Evolutionary conservation across 2,329 filamentous ascomycete genomes (phyloP).

Genomic region (Didymella sp.): DNA sequence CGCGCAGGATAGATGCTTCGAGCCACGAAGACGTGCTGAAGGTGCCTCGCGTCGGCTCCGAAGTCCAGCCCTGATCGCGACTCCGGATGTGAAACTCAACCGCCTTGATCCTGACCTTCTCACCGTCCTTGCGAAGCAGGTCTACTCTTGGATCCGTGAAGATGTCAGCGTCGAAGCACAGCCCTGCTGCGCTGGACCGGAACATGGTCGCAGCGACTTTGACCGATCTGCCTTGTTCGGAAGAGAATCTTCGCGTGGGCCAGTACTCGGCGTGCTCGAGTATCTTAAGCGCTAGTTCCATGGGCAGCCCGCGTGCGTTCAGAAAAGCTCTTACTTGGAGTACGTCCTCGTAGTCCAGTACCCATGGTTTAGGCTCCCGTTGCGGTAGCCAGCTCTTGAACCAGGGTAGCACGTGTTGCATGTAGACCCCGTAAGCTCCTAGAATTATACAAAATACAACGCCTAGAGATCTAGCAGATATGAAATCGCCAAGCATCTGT

Average conservation of each 20-base stretch:
- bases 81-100: slow-evolving; percentile 36
- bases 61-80: slow-evolving; percentile 46
- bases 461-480: neutral
- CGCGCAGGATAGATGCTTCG: slow-evolving; percentile 41
- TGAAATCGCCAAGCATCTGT: neutral
- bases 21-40: slow-evolving; percentile 45
- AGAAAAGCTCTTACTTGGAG: slow-evolving; percentile 33
- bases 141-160: slow-evolving; percentile 18
- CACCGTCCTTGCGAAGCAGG: slow-evolving; percentile 13
- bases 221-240: neutral
- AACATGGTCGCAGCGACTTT: slow-evolving; percentile 6
- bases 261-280: slow-evolving; percentile 40
- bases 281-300: slow-evolving; percentile 40
- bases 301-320: slow-evolving; percentile 33
- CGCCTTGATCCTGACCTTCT: slow-evolving; percentile 31
- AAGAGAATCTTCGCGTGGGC: slow-evolving; percentile 20
- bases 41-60: slow-evolving; percentile 32
- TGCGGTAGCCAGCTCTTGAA: neutral
- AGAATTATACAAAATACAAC: neutral
- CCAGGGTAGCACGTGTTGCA: neutral
- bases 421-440: neutral
- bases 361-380: slow-evolving; percentile 1
- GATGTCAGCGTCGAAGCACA: slow-evolving; percentile 28
- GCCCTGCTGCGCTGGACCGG: slow-evolving; percentile 16
- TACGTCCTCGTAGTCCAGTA: slow-evolving; percentile 32